Conservation (phyloP, 345 rosid species). For the Citrus trifoliata region DNA sequence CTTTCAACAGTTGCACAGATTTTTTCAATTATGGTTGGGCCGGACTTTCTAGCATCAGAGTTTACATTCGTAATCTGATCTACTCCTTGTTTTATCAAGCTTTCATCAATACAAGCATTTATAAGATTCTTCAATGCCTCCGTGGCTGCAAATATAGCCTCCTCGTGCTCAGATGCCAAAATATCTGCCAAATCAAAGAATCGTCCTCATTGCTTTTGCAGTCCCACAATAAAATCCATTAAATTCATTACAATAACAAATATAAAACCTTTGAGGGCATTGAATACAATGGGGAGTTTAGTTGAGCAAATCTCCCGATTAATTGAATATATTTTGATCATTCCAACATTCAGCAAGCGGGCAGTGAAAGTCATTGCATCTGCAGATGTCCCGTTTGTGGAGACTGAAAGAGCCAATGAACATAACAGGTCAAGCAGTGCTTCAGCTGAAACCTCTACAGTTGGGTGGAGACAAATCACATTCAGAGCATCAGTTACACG, state of each 20-base stretch:
- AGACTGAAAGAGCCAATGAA: slow-evolving; percentile 46
- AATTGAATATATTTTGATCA: slow-evolving; percentile 57
- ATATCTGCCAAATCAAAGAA: slow-evolving; percentile 51
- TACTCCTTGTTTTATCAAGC: slow-evolving; percentile 76
- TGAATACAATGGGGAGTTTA: slow-evolving; percentile 73
- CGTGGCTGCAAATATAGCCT: slow-evolving; percentile 77
- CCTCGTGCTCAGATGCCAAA: slow-evolving; percentile 90
- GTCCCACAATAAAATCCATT: background rate
- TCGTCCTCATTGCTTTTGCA: background rate
- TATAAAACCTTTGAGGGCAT: slow-evolving; percentile 69
- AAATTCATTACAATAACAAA: background rate
- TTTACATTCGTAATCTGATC: slow-evolving; percentile 45
- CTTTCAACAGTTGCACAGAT: slow-evolving; percentile 74
- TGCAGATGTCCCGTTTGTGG: slow-evolving; percentile 59
- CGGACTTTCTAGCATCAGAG: slow-evolving; percentile 41
- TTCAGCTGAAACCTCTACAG: slow-evolving; percentile 59
- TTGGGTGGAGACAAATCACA: slow-evolving; percentile 51
- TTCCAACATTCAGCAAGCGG: slow-evolving; percentile 75
- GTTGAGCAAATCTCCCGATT: slow-evolving; percentile 61
- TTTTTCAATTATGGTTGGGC: slow-evolving; percentile 79
- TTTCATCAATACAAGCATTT: slow-evolving; percentile 65
- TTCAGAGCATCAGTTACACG: slow-evolving; percentile 72
- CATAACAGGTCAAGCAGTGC: slow-evolving; percentile 62
- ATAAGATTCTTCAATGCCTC: slow-evolving; percentile 75
- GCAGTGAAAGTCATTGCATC: slow-evolving; percentile 73